phyloP scores from a whole-genome alignment of 1,284 basidiomycete genomes.

The Cerrena zonata region DNA sequence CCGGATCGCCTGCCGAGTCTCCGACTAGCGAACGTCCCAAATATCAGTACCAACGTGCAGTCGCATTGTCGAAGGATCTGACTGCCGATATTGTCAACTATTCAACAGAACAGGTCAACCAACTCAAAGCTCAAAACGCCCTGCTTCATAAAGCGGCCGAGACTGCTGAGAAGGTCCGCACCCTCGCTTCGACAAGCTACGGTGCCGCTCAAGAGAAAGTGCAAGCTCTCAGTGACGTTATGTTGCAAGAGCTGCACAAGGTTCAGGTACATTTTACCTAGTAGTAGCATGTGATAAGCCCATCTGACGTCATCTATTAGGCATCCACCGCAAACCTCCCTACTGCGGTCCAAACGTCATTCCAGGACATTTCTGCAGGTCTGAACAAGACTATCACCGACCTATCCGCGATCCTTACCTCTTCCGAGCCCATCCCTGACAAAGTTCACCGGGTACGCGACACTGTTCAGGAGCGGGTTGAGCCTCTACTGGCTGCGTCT shows the following conservation, averaged over 20 bases:
- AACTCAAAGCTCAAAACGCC: conserved; percentile 60
- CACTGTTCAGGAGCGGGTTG: conserved; percentile 53
- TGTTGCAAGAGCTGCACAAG: conserved; percentile 59
- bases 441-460: conserved; percentile 52
- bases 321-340: conserved; percentile 51
- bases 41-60: conserved; percentile 72
- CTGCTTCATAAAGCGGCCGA: conserved; percentile 67
- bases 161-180: conserved; percentile 58
- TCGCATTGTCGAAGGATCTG: conserved; percentile 57
- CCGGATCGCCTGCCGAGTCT: conserved; percentile 15
- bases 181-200: conserved; percentile 50
- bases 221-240: conserved; percentile 53
- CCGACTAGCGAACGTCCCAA: conserved; percentile 26
- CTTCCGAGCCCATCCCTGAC: conserved; percentile 53
- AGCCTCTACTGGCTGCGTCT: conserved; percentile 48
- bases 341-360: conserved; percentile 47
- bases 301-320: no score
- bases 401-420: conserved; percentile 45
- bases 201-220: conserved; percentile 41
- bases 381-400: conserved; percentile 47
- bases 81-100: conserved; percentile 57
- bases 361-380: conserved; percentile 39
- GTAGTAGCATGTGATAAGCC: no score
- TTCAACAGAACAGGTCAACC: conserved; percentile 66
- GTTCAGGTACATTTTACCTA: conserved; percentile 50